Evolutionary conservation across 495 filamentous ascomycete genomes (phyloP), one percentile per base, ranked within the genome.

Genomic region (Elasticomyces elasticus): DNA sequence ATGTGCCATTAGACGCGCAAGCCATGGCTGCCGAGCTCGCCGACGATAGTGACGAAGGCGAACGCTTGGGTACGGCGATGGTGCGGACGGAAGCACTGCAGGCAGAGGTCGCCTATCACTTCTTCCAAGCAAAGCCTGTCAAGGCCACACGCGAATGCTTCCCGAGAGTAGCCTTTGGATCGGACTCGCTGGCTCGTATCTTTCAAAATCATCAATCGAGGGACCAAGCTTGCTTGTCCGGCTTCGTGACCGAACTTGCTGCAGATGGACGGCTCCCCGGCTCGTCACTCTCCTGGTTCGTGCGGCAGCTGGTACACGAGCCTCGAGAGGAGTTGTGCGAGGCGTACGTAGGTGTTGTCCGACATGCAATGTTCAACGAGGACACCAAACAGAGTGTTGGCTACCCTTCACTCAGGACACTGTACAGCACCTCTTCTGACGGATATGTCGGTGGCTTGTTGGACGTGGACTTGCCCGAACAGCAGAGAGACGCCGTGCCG

Each of bases 41-140:
- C 5, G 50, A 60, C 25, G 56, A 56, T 22, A 51, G 52, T 27
- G 61, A 57, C 17, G 52, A 41, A 11, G 61, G 49, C 7, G 56
- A 57, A 45, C 41, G 61, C 24, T 45, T 63, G 45, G 59, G 37
- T 48, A 25, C 22, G 6, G 61, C 61, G 15, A 63, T 63, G 27
- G 47, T 19, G 22, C 40, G 61, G 31, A 63, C 61, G 1, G 61
- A 63, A 46, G 57, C 61, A 30, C 20, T 54, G 40, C 42, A 51
- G 25, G 49, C 45, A 9, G 56, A 63, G 20, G 30, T 48, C 30
- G 33, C 13, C 15, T 63, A 55, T 37, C 33, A 45, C 6, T 63
- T 56, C 47, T 60, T 63, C 46, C 12, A 25, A 1, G 47, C 48
- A 5, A 19, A 22, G 9, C 9, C 7, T 22, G 25, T 26, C 37